Evolutionary conservation across 1,284 basidiomycete genomes (phyloP).

Genomic region (Wallemia hederae): DNA sequence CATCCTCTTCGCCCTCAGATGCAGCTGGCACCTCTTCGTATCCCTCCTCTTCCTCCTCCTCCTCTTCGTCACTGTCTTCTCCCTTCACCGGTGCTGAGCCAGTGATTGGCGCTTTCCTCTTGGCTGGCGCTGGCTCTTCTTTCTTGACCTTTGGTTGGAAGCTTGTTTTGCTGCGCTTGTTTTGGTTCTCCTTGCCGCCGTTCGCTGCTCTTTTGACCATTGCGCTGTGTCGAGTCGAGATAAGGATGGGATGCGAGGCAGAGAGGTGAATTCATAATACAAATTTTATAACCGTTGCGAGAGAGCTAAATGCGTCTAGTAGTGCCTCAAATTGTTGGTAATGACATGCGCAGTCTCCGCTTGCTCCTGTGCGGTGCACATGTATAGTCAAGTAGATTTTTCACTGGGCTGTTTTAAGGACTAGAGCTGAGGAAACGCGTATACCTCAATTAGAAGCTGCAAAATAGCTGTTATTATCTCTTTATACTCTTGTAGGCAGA

Average conservation of each 20-base stretch:
- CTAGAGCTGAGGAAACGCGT: too few species aligned
- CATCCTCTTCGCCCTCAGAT: not conserved
- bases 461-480: too few species aligned
- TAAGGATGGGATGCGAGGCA: not conserved
- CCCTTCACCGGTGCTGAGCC: constrained; percentile 7
- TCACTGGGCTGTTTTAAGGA: not conserved
- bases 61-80: constrained; percentile 6
- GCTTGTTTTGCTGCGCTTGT: not conserved
- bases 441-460: too few species aligned
- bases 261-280: not conserved
- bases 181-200: not conserved
- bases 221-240: not conserved
- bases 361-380: too few species aligned
- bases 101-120: not conserved
- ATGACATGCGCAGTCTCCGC: too few species aligned
- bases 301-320: too few species aligned
- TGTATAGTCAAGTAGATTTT: too few species aligned
- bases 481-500: too few species aligned
- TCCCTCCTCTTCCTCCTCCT: constrained; percentile 8
- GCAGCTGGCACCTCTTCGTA: not conserved
- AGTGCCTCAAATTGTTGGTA: too few species aligned
- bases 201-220: not conserved
- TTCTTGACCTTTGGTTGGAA: not conserved
- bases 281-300: too few species aligned
- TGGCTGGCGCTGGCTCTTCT: not conserved